Percentiles rank a stretch among this genome's conserved stretches.
These are phyloP conservation scores for Pseudonitzschia multiseries DNA, from an alignment of 108 stramenopile species.

Conservation along the genomic window DNA sequence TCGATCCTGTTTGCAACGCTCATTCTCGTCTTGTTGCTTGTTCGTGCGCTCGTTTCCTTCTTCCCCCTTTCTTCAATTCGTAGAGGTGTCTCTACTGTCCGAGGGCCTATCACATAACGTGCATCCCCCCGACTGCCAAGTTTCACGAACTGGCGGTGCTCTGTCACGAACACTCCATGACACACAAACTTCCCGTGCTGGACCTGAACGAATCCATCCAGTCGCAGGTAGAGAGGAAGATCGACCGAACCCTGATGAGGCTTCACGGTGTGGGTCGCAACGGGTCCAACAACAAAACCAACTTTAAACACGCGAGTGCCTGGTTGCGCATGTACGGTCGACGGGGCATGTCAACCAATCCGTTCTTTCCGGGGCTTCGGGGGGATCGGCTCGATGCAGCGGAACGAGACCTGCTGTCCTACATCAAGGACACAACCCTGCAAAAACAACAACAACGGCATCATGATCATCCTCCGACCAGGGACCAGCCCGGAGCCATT, in stretches of 20 bases:
- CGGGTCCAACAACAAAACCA: neutral
- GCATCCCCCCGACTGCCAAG: slow-evolving; percentile 76
- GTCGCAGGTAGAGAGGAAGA: slow-evolving; percentile 44
- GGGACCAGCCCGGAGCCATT: neutral
- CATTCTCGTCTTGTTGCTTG: neutral
- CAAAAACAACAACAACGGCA: neutral
- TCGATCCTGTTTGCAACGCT: neutral
- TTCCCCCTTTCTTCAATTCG: neutral
- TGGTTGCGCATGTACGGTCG: neutral
- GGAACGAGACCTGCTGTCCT: slow-evolving; percentile 7
- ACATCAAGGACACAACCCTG: slow-evolving; percentile 3
- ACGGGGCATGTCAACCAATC: slow-evolving; percentile 12
- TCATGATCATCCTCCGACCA: slow-evolving; percentile 1
- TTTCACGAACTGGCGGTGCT: slow-evolving; percentile 86
- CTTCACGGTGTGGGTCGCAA: slow-evolving; percentile 20
- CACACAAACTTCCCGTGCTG: slow-evolving; percentile 67
- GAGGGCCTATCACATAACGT: slow-evolving; percentile 79
- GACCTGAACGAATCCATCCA: slow-evolving; percentile 59
- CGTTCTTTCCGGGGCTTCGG: slow-evolving; percentile 35
- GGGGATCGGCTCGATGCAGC: slow-evolving; percentile 16
- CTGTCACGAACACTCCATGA: slow-evolving; percentile 80
- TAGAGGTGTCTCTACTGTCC: slow-evolving; percentile 86
- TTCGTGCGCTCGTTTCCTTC: neutral
- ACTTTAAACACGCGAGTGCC: slow-evolving; percentile 1
- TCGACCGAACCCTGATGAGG: slow-evolving; percentile 36